Base-by-base conservation (phyloP, 2,329 filamentous ascomycete species). In the Tolypocladium ophioglossoides region DNA sequence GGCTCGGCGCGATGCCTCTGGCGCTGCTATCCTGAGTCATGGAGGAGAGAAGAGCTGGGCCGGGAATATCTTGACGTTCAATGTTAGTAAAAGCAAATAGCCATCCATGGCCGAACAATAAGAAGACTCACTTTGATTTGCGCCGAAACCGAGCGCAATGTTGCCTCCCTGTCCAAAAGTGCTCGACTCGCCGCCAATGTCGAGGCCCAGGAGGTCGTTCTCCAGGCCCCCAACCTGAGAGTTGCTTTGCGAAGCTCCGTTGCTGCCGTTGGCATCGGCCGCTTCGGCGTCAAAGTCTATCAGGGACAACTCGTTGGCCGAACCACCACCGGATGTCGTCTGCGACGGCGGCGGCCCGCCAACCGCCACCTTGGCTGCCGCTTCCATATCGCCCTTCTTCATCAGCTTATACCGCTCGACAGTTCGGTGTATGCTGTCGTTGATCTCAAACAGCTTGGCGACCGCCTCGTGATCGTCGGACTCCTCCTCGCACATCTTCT, bases 401-500 rank as follows among this genome's bases (percentile, higher is more conserved):
- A 97, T 85, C 54, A 97, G 75, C 77, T 90, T 95, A 71, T 97
- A 99, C 59, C 94, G 79, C 72, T 97, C 90, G 54, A 97, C 89
- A 1, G 94, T 99, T 58, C 92, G 84, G 68, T 97, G 89, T 80
- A 99, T 99, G 72, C 91, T 96, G 71, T 99, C 94, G 68, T 99
- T 99, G 66, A 99, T 97, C 68, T 97, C 91, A 54, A 99, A 80
- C 12, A 99, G 78, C 71, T 96, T 96, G 46, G 91, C 89, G 7
- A 99, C 94, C 6, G 94, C 94, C 73, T 96, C 94, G 57, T 91
- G 85, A 66, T 99, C 94, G 57, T 97, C 92, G 12, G 91, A 96
- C 67, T 99, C 94, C 70, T 99, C 94, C 70, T 97, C 92, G 66
- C 92, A 97, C 92, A 99, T 99, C 73, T 90, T 96, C 68, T 97